Evolutionary conservation across 208 protist species (phyloP).

Genomic region (Vickermania spadyakhi): DNA sequence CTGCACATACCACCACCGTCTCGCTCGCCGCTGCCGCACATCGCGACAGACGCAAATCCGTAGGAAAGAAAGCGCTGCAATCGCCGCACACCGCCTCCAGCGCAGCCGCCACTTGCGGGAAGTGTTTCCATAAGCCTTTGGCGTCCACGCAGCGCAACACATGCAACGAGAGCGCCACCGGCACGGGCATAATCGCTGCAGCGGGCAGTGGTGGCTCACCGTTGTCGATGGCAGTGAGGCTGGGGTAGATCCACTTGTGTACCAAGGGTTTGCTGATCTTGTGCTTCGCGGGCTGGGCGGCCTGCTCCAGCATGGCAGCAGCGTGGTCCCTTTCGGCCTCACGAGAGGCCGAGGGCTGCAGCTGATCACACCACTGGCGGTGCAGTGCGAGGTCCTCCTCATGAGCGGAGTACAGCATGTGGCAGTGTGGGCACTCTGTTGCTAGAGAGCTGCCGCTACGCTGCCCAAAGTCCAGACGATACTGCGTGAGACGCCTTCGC

Average conservation of each 20-base stretch:
- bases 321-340: too few relatives aligned
- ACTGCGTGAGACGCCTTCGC: background rate
- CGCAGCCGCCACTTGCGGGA: background rate
- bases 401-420: background rate
- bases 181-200: background rate
- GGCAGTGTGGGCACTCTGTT: constrained; percentile 1
- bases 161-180: background rate
- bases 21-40: constrained; percentile 3
- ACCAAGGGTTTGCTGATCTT: too few relatives aligned
- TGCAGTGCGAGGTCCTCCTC: background rate
- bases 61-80: background rate
- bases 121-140: background rate
- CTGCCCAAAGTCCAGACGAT: constrained; percentile 2
- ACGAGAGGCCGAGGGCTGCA: too few relatives aligned
- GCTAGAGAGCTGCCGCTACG: background rate
- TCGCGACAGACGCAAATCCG: background rate
- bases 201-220: too few relatives aligned
- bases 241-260: too few relatives aligned
- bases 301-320: background rate
- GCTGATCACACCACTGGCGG: background rate
- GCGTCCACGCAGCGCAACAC: constrained; percentile 1
- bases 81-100: background rate
- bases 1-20: constrained; percentile 25
- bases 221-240: too few relatives aligned
- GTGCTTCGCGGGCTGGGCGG: background rate